A percentile compares a stretch with the other conserved stretches of the same genome.
phyloP scores from a whole-genome alignment of 441 rosid species.

The Erodium moschatum region DNA sequence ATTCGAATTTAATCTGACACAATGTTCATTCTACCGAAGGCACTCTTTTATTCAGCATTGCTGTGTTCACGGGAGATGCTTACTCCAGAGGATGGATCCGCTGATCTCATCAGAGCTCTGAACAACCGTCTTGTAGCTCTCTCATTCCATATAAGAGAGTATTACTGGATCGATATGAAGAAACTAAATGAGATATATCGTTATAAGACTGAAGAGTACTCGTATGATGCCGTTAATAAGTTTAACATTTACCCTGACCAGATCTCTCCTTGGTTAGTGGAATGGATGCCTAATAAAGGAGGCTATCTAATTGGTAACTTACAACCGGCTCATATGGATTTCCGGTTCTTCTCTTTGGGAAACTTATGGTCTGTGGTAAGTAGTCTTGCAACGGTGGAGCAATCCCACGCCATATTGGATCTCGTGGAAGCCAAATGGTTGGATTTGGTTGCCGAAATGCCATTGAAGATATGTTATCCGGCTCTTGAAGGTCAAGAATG shows the following conservation, averaged over 20 bases:
- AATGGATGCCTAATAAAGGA: slow-evolving; percentile 84
- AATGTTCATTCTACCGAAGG: slow-evolving; percentile 32
- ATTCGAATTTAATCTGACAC: slow-evolving; percentile 14
- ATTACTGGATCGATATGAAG: slow-evolving; percentile 74
- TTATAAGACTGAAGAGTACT: slow-evolving; percentile 89
- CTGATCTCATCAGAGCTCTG: slow-evolving; percentile 72
- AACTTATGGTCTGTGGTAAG: slow-evolving; percentile 76
- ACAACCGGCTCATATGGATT: slow-evolving; percentile 96
- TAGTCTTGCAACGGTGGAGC: slow-evolving; percentile 60
- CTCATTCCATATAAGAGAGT: slow-evolving; percentile 83
- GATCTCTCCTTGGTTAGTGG: slow-evolving; percentile 87
- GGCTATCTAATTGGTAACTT: slow-evolving; percentile 82
- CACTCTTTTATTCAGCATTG: slow-evolving; percentile 80
- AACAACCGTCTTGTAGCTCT: slow-evolving; percentile 83
- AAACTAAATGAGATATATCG: slow-evolving; percentile 85
- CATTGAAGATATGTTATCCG: slow-evolving; percentile 82
- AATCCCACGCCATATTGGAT: slow-evolving; percentile 77
- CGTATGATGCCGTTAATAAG: slow-evolving; percentile 81
- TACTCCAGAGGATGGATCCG: slow-evolving; percentile 74
- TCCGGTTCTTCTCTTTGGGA: slow-evolving; percentile 76
- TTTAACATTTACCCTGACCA: slow-evolving; percentile 93
- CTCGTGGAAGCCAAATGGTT: slow-evolving; percentile 78
- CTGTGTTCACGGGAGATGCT: slow-evolving; percentile 83
- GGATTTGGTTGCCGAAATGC: slow-evolving; percentile 81
- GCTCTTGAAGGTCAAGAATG: slow-evolving; percentile 91